Evolutionary conservation across 805 yeast species (phyloP).

Genomic region (Lachancea lanzarotensis): DNA sequence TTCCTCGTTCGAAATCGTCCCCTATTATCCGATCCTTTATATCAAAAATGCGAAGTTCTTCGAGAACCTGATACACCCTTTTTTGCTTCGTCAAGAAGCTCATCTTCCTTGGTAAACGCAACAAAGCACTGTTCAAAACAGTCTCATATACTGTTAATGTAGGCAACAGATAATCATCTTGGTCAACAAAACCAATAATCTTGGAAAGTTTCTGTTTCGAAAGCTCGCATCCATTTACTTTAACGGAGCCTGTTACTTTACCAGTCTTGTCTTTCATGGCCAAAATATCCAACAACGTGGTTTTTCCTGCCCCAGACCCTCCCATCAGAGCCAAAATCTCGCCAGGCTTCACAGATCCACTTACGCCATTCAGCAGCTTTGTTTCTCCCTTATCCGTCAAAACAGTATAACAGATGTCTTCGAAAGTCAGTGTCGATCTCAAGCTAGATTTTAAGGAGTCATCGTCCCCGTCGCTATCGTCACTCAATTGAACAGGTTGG

Average conservation of each 20-base stretch:
- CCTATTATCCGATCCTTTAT: slow-evolving; percentile 86
- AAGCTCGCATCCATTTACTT: slow-evolving; percentile 58
- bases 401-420: slow-evolving; percentile 51
- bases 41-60: slow-evolving; percentile 74
- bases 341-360: slow-evolving; percentile 78
- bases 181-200: slow-evolving; percentile 91
- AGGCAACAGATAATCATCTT: slow-evolving; percentile 84
- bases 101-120: slow-evolving; percentile 81
- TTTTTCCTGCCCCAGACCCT: slow-evolving; percentile 98
- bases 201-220: slow-evolving; percentile 45
- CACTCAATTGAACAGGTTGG: slow-evolving; percentile 24
- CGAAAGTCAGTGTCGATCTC: slow-evolving; percentile 73
- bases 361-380: slow-evolving; percentile 53
- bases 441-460: slow-evolving; percentile 43
- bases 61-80: slow-evolving; percentile 77
- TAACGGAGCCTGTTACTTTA: slow-evolving; percentile 53
- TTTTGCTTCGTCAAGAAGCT: slow-evolving; percentile 62
- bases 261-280: slow-evolving; percentile 88
- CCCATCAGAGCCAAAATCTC: slow-evolving; percentile 96
- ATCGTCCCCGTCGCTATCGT: slow-evolving; percentile 20
- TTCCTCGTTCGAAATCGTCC: slow-evolving; percentile 82
- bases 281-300: slow-evolving; percentile 83
- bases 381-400: slow-evolving; percentile 11
- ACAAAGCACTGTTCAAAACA: slow-evolving; percentile 81
- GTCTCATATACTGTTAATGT: slow-evolving; percentile 95